Percentiles rank a stretch among this genome's conserved stretches.
phyloP scores from a whole-genome alignment of 2,329 filamentous ascomycete genomes.

The Lecanoromycetidae sp. region DNA sequence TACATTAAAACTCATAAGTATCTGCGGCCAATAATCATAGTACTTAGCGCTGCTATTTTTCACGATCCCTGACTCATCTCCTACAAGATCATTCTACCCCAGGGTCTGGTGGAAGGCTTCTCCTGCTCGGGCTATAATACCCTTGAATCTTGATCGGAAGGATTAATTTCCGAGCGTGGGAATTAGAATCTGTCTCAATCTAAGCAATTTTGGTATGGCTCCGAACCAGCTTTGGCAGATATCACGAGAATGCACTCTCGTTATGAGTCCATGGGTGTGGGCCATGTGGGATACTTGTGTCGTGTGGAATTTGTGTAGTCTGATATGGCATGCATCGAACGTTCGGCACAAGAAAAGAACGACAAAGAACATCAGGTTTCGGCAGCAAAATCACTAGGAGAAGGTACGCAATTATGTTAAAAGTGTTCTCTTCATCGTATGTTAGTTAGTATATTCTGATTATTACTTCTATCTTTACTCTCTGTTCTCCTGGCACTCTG shows the following conservation, averaged over 20 bases:
- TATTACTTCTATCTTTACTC: not conserved
- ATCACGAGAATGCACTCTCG: not conserved
- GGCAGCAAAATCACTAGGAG: not conserved
- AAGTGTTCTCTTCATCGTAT: not conserved
- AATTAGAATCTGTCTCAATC: too few species aligned
- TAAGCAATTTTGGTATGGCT: not conserved
- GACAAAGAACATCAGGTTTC: not conserved
- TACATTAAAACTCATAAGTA: not conserved
- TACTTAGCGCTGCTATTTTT: not conserved
- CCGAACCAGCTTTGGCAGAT: not conserved
- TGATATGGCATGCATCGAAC: not conserved
- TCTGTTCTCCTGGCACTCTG: not conserved
- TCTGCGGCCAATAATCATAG: not conserved
- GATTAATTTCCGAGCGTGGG: too few species aligned
- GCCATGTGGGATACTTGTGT: not conserved
- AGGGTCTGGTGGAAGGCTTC: not conserved
- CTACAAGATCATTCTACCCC: too few species aligned
- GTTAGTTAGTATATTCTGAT: not conserved
- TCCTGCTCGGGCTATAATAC: not conserved
- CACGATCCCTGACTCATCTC: too few species aligned
- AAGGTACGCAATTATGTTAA: not conserved
- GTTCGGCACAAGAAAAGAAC: not conserved
- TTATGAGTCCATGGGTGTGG: not conserved
- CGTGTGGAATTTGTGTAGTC: not conserved
- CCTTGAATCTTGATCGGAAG: slow-evolving; percentile 1